Percentiles rank a stretch among this genome's conserved stretches.
phyloP scores from a whole-genome alignment of 768 basidiomycete species.

The Paxillus involutus region DNA sequence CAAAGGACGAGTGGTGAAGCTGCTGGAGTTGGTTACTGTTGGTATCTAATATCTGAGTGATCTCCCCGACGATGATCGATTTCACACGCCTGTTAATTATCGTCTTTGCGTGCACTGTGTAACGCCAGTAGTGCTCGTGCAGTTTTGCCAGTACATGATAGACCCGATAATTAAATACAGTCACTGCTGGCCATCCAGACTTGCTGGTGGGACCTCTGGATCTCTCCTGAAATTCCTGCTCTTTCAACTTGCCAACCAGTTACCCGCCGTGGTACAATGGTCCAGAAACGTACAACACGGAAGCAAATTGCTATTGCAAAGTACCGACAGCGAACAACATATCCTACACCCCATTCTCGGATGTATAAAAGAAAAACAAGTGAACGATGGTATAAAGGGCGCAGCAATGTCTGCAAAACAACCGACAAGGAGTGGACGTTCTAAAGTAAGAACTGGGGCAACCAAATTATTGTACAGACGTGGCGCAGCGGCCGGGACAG shows the following conservation, averaged over 20 bases:
- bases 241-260: not conserved
- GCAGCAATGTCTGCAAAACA: constrained; percentile 21
- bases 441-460: constrained; percentile 21
- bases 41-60: constrained; percentile 12
- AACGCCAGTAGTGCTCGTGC: too few species aligned
- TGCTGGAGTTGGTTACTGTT: constrained; percentile 7
- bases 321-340: constrained; percentile 15
- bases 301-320: constrained; percentile 29
- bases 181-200: too few species aligned
- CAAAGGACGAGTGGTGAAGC: constrained; percentile 14
- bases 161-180: too few species aligned
- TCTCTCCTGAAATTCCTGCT: too few species aligned
- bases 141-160: too few species aligned
- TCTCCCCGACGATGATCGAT: constrained; percentile 40
- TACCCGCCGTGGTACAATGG: too few species aligned
- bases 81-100: constrained; percentile 55
- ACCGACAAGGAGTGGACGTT: constrained; percentile 19
- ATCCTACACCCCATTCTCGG: constrained; percentile 16
- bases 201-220: too few species aligned
- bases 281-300: constrained; percentile 3
- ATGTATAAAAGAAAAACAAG: constrained; percentile 28
- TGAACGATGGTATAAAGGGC: constrained; percentile 25
- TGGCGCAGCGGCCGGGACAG: not conserved
- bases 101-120: not conserved
- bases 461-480: constrained; percentile 9